Evolutionary conservation across 2,329 filamentous ascomycete genomes (phyloP).

Genomic region (Aspergillus ibericus): DNA sequence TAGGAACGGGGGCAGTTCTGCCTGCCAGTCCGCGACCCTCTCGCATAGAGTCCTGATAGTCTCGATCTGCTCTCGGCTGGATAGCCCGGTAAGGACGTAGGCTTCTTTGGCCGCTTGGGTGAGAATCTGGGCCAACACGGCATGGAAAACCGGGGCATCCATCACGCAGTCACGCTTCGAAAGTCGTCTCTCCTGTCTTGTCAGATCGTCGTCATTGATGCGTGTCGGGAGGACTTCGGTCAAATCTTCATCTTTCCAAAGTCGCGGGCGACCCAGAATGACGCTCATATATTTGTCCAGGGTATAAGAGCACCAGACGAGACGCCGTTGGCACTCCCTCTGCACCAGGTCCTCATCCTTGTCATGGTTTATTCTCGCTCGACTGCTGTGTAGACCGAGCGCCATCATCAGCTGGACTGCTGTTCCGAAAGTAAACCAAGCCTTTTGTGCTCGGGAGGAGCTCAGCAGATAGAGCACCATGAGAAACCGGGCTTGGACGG

Average conservation of each 20-base stretch:
- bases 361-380: neutral
- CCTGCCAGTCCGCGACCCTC: constrained; percentile 17
- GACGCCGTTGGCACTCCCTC: constrained; percentile 36
- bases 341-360: constrained; percentile 15
- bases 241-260: constrained; percentile 61
- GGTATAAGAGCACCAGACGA: constrained; percentile 42
- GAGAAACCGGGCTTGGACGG: constrained; percentile 24
- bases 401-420: constrained; percentile 38
- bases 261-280: constrained; percentile 56
- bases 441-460: constrained; percentile 37
- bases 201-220: constrained; percentile 21
- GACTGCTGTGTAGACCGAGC: constrained; percentile 36
- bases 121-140: constrained; percentile 19
- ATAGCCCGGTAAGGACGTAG: constrained; percentile 19
- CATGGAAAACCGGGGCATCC: constrained; percentile 25
- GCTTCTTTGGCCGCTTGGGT: constrained; percentile 21
- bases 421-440: constrained; percentile 41
- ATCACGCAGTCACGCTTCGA: constrained; percentile 23
- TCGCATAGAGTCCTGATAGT: constrained; percentile 12
- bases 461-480: constrained; percentile 37
- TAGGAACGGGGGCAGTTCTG: constrained; percentile 17
- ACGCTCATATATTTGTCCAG: constrained; percentile 54
- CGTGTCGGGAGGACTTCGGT: constrained; percentile 55
- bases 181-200: neutral
- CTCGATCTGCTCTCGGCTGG: constrained; percentile 9